These are phyloP conservation scores for Mortierella sp. DNA, from an alignment of 371 early-diverging fungal species.

Conservation along the genomic window DNA sequence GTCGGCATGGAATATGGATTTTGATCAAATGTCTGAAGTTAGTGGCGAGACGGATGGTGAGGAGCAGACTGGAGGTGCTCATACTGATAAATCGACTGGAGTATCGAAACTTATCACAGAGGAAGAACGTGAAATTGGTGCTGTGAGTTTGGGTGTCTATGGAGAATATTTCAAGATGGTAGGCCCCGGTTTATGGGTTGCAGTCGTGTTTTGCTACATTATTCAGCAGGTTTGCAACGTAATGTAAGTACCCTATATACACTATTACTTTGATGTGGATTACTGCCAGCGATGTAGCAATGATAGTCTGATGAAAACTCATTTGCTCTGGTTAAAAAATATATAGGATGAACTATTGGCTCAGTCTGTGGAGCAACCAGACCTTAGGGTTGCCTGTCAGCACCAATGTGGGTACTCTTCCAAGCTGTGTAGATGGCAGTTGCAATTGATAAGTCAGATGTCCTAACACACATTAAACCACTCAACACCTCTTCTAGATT, in stretches of 20 bases:
- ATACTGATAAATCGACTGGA: slow-evolving; percentile 12
- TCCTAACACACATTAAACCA: neutral
- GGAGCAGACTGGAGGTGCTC: slow-evolving; percentile 3
- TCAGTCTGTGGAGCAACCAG: slow-evolving; percentile 33
- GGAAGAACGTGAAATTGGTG: slow-evolving; percentile 58
- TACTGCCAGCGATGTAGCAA: neutral
- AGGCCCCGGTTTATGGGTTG: slow-evolving; percentile 18
- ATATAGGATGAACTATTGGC: slow-evolving; percentile 36
- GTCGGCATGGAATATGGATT: neutral
- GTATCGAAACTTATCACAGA: slow-evolving; percentile 49
- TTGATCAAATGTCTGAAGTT: neutral
- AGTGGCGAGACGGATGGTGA: slow-evolving; percentile 5
- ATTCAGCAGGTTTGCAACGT: slow-evolving; percentile 49
- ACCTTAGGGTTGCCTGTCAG: slow-evolving; percentile 1
- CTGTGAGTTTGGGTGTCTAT: slow-evolving; percentile 55
- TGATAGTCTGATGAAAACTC: neutral
- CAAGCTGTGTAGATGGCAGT: neutral
- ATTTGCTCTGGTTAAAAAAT: neutral
- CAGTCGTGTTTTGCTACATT: slow-evolving; percentile 6
- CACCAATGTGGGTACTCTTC: slow-evolving; percentile 10
- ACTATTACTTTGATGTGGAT: neutral
- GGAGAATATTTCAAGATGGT: slow-evolving; percentile 47
- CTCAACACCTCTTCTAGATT: slow-evolving; percentile 18
- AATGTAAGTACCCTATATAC: slow-evolving; percentile 30
- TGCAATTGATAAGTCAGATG: too few relatives aligned